These are phyloP conservation scores for Aspergillus flavus DNA, from an alignment of 2,329 filamentous ascomycete genomes.

Conservation along the genomic window DNA sequence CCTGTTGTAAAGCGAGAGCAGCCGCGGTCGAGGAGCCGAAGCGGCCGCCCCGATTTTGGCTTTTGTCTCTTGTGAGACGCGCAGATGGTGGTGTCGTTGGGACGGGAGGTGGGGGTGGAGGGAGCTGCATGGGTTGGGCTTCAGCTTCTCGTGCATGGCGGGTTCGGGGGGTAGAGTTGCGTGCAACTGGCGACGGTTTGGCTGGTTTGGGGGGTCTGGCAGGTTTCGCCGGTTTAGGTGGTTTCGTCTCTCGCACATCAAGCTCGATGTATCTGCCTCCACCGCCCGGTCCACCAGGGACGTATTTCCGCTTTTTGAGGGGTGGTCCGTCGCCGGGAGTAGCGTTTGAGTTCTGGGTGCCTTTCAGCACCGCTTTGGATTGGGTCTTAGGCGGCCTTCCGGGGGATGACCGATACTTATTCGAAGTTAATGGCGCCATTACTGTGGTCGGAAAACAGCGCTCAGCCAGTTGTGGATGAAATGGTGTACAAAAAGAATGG, in stretches of 20 bases:
- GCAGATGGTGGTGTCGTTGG: conserved; percentile 42
- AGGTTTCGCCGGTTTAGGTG: conserved; percentile 28
- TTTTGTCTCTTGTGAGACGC: conserved; percentile 46
- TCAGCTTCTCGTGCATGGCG: conserved; percentile 46
- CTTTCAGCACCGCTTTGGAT: conserved; percentile 36
- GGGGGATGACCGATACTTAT: conserved; percentile 28
- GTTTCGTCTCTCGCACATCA: conserved; percentile 60
- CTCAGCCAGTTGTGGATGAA: not conserved
- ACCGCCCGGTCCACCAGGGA: conserved; percentile 83
- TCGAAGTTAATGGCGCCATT: conserved; percentile 38
- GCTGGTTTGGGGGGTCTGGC: conserved; percentile 29
- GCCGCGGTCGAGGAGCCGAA: conserved; percentile 84
- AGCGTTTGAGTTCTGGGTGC: conserved; percentile 31
- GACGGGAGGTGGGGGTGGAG: conserved; percentile 32
- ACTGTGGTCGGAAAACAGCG: not conserved
- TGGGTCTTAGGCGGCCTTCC: conserved; percentile 32
- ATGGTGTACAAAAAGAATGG: not conserved
- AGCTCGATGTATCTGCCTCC: conserved; percentile 82
- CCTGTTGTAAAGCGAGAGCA: conserved; percentile 84
- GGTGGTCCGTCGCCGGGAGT: conserved; percentile 58
- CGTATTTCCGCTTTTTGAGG: conserved; percentile 73
- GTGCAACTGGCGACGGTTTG: conserved; percentile 48
- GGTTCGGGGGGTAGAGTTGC: conserved; percentile 54
- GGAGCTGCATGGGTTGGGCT: conserved; percentile 23
- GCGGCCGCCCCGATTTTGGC: conserved; percentile 63